phyloP scores from a whole-genome alignment of 2,329 filamentous ascomycete genomes.

The Cladosporium cucumerinum region DNA sequence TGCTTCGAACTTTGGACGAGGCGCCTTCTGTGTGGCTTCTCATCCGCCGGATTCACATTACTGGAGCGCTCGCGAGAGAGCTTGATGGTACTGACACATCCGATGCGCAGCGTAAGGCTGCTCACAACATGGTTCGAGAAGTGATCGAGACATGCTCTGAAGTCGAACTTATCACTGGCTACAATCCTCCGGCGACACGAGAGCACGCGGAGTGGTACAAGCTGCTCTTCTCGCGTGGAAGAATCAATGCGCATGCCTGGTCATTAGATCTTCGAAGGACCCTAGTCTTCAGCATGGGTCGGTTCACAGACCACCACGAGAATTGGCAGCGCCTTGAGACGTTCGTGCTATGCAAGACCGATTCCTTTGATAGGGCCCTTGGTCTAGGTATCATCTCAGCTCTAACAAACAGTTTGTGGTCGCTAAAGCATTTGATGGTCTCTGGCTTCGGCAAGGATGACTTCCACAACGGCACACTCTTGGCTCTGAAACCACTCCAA shows the following conservation, averaged over 20 bases:
- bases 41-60: slow-evolving; percentile 53
- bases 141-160: slow-evolving; percentile 59
- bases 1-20: slow-evolving; percentile 54
- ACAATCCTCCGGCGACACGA: slow-evolving; percentile 42
- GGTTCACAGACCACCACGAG: slow-evolving; percentile 54
- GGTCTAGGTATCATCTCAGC: slow-evolving; percentile 55
- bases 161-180: slow-evolving; percentile 53
- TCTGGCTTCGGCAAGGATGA: slow-evolving; percentile 53
- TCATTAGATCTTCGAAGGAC: slow-evolving; percentile 37
- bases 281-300: slow-evolving; percentile 49
- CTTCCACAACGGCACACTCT: slow-evolving; percentile 54
- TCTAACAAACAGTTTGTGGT: slow-evolving; percentile 52
- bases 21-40: slow-evolving; percentile 49
- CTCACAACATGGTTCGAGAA: slow-evolving; percentile 53
- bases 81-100: slow-evolving; percentile 31
- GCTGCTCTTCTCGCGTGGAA: slow-evolving; percentile 46
- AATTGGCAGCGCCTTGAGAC: slow-evolving; percentile 51
- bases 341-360: slow-evolving; percentile 48
- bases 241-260: slow-evolving; percentile 56
- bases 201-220: slow-evolving; percentile 26
- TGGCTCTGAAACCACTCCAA: slow-evolving; percentile 50
- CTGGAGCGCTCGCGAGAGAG: slow-evolving; percentile 45
- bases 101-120: slow-evolving; percentile 42
- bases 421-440: slow-evolving; percentile 52
- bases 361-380: slow-evolving; percentile 36